A percentile compares a stretch with the other conserved stretches of the same genome.
Conservation (phyloP, 1,139 yeast species). For the Suhomyces kunorum region DNA sequence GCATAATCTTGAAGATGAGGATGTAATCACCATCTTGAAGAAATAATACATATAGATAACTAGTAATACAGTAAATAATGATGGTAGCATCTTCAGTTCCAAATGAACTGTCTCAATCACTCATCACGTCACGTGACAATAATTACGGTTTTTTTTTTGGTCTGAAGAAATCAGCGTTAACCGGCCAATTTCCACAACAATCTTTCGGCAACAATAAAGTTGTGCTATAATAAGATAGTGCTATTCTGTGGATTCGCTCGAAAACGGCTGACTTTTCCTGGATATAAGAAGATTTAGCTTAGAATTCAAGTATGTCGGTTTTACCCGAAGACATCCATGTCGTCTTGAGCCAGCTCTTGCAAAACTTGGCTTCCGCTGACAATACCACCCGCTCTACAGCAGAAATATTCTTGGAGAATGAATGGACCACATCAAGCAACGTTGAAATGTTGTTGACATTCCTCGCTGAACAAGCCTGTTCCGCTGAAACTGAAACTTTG, state of each 20-base stretch:
- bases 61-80: too few species aligned
- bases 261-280: not conserved
- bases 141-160: slow-evolving; percentile 10
- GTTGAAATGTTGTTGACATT: slow-evolving; percentile 73
- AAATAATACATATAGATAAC: slow-evolving; percentile 36
- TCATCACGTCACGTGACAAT: slow-evolving; percentile 12
- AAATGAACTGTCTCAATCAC: slow-evolving; percentile 5
- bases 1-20: slow-evolving; percentile 88
- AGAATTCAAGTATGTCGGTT: slow-evolving; percentile 45
- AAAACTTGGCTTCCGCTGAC: slow-evolving; percentile 75
- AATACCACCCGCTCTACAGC: slow-evolving; percentile 75
- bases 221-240: slow-evolving; percentile 1
- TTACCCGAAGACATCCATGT: slow-evolving; percentile 63
- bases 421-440: slow-evolving; percentile 69
- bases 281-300: not conserved
- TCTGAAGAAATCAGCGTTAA: slow-evolving; percentile 12
- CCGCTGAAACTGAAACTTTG: slow-evolving; percentile 54
- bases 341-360: slow-evolving; percentile 59
- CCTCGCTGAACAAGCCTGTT: slow-evolving; percentile 77
- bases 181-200: not conserved
- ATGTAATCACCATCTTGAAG: slow-evolving; percentile 92
- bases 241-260: not conserved
- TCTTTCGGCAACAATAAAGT: not conserved
- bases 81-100: too few species aligned
- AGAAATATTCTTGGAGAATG: slow-evolving; percentile 68